Percentiles rank a stretch among this genome's conserved stretches.
Evolutionary conservation across 2,329 filamentous ascomycete species (phyloP).

Genomic region (Colletotrichum sidae): DNA sequence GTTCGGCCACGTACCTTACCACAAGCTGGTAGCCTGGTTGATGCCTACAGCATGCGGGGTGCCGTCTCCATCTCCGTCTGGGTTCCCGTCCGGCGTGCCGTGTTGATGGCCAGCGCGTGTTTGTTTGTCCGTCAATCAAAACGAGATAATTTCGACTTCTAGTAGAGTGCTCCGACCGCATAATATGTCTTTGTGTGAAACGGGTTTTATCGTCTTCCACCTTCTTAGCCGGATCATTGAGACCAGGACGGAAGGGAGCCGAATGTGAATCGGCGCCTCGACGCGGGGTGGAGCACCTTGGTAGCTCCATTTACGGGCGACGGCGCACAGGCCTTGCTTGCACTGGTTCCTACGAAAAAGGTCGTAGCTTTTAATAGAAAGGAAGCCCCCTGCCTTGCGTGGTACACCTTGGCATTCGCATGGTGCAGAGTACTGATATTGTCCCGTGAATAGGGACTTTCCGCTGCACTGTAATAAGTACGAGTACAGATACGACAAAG

Average conservation of each 20-base stretch:
- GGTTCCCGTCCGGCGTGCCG: too few species aligned
- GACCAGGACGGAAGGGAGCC: conserved; percentile 5
- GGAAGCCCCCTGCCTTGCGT: conserved; percentile 8
- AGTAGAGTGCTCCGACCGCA: conserved; percentile 11
- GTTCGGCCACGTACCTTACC: too few species aligned
- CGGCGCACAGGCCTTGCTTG: conserved; percentile 20
- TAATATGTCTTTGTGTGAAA: background rate
- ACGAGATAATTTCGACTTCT: conserved; percentile 6
- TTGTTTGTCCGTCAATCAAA: conserved; percentile 15
- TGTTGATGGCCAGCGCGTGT: conserved; percentile 7
- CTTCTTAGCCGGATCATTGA: background rate
- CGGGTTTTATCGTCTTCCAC: too few species aligned
- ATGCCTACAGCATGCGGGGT: too few species aligned
- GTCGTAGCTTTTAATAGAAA: conserved; percentile 30
- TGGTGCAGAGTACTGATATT: background rate
- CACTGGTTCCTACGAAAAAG: background rate
- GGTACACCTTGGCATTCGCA: background rate
- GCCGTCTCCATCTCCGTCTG: background rate
- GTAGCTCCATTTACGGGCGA: conserved; percentile 15
- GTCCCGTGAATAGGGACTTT: too few species aligned
- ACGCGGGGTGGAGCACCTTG: conserved; percentile 20
- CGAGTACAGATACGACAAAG: too few species aligned
- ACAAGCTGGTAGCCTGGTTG: too few species aligned
- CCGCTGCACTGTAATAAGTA: too few species aligned
- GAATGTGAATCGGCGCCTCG: conserved; percentile 15